These are phyloP conservation scores for Coemansia sp. DNA, from an alignment of 371 early-diverging fungal genomes.

Conservation along the genomic window DNA sequence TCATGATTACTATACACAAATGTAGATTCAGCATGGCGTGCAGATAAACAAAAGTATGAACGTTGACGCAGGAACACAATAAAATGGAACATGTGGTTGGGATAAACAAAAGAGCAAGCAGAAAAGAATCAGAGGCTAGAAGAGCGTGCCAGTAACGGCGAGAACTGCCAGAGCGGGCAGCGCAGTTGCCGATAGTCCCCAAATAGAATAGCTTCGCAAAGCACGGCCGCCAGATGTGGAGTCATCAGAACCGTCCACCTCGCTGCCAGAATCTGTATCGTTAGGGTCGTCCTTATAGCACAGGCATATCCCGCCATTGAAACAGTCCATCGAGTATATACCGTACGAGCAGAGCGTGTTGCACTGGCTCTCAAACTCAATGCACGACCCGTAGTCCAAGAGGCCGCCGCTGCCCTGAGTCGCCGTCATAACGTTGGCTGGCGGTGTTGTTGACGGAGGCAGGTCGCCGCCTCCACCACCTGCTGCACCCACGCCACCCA, in stretches of 20 bases:
- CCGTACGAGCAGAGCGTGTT: conserved; percentile 35
- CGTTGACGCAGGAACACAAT: not conserved
- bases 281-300: conserved; percentile 32
- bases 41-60: not conserved
- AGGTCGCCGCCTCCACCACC: conserved; percentile 36
- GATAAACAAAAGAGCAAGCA: not conserved
- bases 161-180: conserved; percentile 14
- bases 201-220: conserved; percentile 2
- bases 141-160: conserved; percentile 20
- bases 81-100: not conserved
- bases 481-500: conserved; percentile 19
- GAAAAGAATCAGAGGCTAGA: conserved; percentile 2
- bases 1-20: not conserved
- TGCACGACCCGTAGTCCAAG: conserved; percentile 39
- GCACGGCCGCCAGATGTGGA: not conserved
- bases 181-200: conserved; percentile 20
- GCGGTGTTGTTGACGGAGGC: conserved; percentile 1
- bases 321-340: conserved; percentile 41
- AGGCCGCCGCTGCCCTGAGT: conserved; percentile 41
- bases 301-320: conserved; percentile 42
- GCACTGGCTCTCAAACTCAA: conserved; percentile 46
- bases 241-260: not conserved
- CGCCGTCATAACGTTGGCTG: conserved; percentile 37
- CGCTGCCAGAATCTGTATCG: conserved; percentile 3
- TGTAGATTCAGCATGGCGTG: not conserved